Evolutionary conservation across 176 grass and related monocot species (phyloP), one percentile per base, ranked within the genome.

Genomic region (Oryza nivara): DNA sequence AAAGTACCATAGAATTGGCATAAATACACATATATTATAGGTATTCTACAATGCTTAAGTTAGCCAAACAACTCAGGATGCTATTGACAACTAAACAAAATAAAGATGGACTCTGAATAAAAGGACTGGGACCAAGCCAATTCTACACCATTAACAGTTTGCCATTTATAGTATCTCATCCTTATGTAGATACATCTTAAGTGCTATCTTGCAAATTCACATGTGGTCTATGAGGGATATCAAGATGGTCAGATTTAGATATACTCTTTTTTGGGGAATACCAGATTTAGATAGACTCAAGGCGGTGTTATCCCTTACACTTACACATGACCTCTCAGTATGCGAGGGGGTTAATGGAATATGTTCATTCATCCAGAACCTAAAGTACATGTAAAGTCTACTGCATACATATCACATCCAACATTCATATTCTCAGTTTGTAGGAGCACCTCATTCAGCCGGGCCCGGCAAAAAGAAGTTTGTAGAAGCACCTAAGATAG

Each of bases 31-130:
- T 72, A 15, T 22, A 34, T 25, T 82, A 11, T 58, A 28, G 6
- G 16, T 28, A 20, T 82, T 68, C 56, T 34, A 46, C 54, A 70
- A 51, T 51, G 14, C 4, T 86, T 3, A 47, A 82, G 19, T 16
- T 56, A 54, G 36, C 26, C 15, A 58, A 58, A 8, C 36, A 60
- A 54, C 6, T 26, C 11, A 85, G 23, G 2, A 85, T 60, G 70
- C 11, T 60, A 58, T 23, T 14, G 54, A 30, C 34, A 86, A 56
- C 22, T 32, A 75, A 23, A 34, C 10, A 67, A 80, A 86, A 75
- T 16, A 44, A 15, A 73, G 28, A 49, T 71, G 52, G 16, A 7
- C 52, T 20, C 20, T 40, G 51, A 73, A 51, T 51, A 49, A 49
- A 75, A 75, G 30, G 10, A 54, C 4, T 1, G 2, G 45, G 9